Conservation (phyloP, 2,329 filamentous ascomycete species). For the Didymella lethalis region DNA sequence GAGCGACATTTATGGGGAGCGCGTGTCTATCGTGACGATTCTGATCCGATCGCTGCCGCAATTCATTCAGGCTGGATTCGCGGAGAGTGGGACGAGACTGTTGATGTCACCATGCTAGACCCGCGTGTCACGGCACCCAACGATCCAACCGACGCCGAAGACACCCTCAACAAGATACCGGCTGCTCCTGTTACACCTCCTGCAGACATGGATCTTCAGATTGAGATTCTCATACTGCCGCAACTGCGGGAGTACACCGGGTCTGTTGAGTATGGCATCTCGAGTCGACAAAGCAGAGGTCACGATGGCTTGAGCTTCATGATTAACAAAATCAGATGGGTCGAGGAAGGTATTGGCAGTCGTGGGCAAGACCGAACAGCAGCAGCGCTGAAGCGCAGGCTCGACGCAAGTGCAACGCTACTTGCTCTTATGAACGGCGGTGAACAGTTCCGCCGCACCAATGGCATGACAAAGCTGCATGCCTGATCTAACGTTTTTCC, state of each 20-base stretch:
- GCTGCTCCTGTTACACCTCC: constrained; percentile 69
- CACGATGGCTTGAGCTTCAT: constrained; percentile 93
- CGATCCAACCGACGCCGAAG: constrained; percentile 54
- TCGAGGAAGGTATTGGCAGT: constrained; percentile 70
- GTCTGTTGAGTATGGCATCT: constrained; percentile 79
- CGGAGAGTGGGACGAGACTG: constrained; percentile 83
- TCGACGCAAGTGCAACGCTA: constrained; percentile 48
- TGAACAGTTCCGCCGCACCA: constrained; percentile 32
- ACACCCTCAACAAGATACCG: constrained; percentile 50
- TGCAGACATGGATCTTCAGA: constrained; percentile 78
- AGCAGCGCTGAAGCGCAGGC: constrained; percentile 47
- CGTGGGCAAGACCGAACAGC: constrained; percentile 50
- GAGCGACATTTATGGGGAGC: constrained; percentile 89
- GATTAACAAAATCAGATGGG: constrained; percentile 82
- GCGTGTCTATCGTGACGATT: constrained; percentile 95
- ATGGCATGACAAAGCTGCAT: constrained; percentile 41
- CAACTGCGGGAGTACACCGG: constrained; percentile 77
- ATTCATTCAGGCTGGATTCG: constrained; percentile 93
- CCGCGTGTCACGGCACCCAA: constrained; percentile 58
- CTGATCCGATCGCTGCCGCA: constrained; percentile 88
- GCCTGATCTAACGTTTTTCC: constrained; percentile 25
- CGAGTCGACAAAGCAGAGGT: constrained; percentile 79
- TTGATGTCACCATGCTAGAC: constrained; percentile 73
- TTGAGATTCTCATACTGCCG: constrained; percentile 85
- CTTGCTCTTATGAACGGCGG: constrained; percentile 44